Evolutionary conservation across 73 alveolate genomes (phyloP).

Genomic region (Symbiodinium pilosum): DNA sequence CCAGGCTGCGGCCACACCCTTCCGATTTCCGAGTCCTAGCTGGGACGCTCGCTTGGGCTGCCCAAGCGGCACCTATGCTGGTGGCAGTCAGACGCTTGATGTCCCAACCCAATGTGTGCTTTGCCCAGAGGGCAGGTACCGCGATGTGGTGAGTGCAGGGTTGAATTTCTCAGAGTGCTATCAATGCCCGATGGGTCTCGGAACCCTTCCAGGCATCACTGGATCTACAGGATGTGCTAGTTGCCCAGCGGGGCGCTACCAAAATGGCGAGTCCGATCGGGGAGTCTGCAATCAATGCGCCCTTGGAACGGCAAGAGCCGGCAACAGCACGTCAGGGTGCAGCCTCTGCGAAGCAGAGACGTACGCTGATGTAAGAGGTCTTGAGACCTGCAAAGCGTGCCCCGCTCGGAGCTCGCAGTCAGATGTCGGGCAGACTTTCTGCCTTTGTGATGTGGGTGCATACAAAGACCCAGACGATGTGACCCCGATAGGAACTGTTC

Average conservation of each 20-base stretch:
- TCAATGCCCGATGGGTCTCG: conserved; percentile 35
- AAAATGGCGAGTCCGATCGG: conserved; percentile 73
- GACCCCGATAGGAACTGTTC: conserved; percentile 64
- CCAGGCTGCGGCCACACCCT: conserved; percentile 69
- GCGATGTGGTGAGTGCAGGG: conserved; percentile 7
- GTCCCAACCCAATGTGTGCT: conserved; percentile 51
- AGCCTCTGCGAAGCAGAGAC: conserved; percentile 12
- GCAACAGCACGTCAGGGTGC: conserved; percentile 29
- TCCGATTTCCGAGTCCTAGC: conserved; percentile 83
- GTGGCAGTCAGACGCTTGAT: background rate
- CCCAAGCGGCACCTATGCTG: conserved; percentile 73
- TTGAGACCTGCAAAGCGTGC: conserved; percentile 34
- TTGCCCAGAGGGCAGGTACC: conserved; percentile 68
- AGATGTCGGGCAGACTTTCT: conserved; percentile 51
- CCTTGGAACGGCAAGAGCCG: conserved; percentile 39
- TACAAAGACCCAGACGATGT: conserved; percentile 48
- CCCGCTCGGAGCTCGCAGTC: conserved; percentile 18
- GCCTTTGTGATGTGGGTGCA: conserved; percentile 89
- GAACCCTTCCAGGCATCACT: conserved; percentile 33
- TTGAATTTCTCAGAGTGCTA: conserved; percentile 49
- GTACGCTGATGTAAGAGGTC: conserved; percentile 27
- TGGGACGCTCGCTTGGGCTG: conserved; percentile 87
- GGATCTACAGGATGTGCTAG: conserved; percentile 33
- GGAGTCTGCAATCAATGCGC: conserved; percentile 39
- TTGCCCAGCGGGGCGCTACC: conserved; percentile 84